phyloP scores from a whole-genome alignment of 1,139 yeast species.

The Meyerozyma guilliermondii region DNA sequence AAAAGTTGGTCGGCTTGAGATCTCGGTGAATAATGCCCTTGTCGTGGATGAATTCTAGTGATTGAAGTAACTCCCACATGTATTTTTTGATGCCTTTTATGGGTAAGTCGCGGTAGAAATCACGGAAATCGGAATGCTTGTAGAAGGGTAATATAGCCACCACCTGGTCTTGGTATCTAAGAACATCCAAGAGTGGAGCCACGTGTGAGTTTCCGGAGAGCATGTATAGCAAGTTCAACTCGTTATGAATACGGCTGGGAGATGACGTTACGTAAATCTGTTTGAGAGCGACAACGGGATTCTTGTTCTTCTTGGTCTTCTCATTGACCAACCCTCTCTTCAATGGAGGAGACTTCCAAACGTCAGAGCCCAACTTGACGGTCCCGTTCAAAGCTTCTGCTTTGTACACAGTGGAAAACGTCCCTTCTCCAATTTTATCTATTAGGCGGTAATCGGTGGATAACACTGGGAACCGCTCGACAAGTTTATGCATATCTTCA shows the following conservation, averaged over 20 bases:
- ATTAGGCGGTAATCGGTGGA: conserved; percentile 57
- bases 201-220: conserved; percentile 68
- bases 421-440: conserved; percentile 93
- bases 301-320: conserved; percentile 19
- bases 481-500: conserved; percentile 64
- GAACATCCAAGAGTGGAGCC: conserved; percentile 85
- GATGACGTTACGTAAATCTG: conserved; percentile 94
- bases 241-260: conserved; percentile 85
- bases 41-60: conserved; percentile 70
- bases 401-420: conserved; percentile 85
- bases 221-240: conserved; percentile 67
- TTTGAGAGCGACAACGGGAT: conserved; percentile 80
- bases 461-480: conserved; percentile 59
- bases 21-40: conserved; percentile 83
- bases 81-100: conserved; percentile 75
- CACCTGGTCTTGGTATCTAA: conserved; percentile 86
- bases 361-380: conserved; percentile 32
- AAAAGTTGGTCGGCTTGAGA: conserved; percentile 83
- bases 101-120: conserved; percentile 76
- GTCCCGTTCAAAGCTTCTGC: conserved; percentile 65
- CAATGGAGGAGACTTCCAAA: conserved; percentile 46
- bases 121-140: conserved; percentile 87
- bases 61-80: conserved; percentile 72
- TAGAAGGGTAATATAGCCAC: conserved; percentile 89
- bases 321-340: conserved; percentile 14